These are phyloP conservation scores for Xylaria curta DNA, from an alignment of 495 filamentous ascomycete species.

Conservation along the genomic window DNA sequence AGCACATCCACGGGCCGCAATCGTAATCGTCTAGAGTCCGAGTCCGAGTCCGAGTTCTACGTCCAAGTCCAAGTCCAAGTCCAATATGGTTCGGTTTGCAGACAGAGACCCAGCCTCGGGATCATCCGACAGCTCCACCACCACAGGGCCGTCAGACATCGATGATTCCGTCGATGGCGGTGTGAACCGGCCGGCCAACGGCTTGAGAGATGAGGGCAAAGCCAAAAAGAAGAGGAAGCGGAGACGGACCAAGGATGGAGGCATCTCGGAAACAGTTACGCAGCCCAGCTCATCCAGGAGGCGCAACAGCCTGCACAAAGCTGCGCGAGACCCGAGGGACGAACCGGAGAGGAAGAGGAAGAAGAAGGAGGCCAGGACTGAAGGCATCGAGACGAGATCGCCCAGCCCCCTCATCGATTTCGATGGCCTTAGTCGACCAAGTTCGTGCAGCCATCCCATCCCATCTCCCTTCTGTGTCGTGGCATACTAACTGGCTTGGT, in stretches of 20 bases:
- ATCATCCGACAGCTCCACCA: conserved; percentile 28
- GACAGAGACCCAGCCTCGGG: conserved; percentile 15
- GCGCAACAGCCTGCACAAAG: conserved; percentile 64
- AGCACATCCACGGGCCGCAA: background rate
- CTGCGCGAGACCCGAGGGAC: conserved; percentile 77
- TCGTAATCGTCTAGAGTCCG: background rate
- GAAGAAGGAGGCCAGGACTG: conserved; percentile 44
- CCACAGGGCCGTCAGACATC: conserved; percentile 31
- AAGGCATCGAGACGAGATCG: conserved; percentile 43
- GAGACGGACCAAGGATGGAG: conserved; percentile 35
- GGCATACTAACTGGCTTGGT: conserved; percentile 11
- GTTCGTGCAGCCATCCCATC: conserved; percentile 46
- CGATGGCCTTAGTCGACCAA: conserved; percentile 75
- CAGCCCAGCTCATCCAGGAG: conserved; percentile 42
- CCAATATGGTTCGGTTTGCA: conserved; percentile 40
- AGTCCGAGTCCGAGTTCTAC: no score
- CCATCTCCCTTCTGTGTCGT: conserved; percentile 23
- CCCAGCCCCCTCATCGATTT: conserved; percentile 75
- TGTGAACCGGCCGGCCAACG: conserved; percentile 25
- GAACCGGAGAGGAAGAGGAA: conserved; percentile 59
- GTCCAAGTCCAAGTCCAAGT: no score
- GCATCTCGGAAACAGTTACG: conserved; percentile 38
- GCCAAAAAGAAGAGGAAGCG: conserved; percentile 37
- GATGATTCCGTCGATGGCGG: conserved; percentile 35
- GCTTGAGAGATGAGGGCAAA: conserved; percentile 27